These are phyloP conservation scores for Cercospora canescens DNA, from an alignment of 2,329 filamentous ascomycete species.

Conservation along the genomic window DNA sequence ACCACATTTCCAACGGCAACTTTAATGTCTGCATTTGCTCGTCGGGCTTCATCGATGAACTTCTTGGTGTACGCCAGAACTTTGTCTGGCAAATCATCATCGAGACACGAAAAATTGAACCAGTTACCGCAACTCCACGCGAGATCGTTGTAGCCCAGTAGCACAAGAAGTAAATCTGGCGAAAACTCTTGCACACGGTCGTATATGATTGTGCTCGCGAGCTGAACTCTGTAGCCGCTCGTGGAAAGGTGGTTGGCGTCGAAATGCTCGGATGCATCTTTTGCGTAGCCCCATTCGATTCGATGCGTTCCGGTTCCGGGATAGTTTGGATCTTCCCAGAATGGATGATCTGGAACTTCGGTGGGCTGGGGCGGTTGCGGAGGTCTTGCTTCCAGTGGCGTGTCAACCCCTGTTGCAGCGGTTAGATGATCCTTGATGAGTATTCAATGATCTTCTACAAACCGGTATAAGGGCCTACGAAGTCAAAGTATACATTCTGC, in stretches of 20 bases:
- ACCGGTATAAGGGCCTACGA: conserved; percentile 40
- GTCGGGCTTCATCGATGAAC: conserved; percentile 34
- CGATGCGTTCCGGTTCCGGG: not conserved
- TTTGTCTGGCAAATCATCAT: not conserved
- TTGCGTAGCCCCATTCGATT: conserved; percentile 35
- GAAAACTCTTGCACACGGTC: conserved; percentile 31
- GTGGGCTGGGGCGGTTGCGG: conserved; percentile 23
- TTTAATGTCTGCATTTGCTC: conserved; percentile 26
- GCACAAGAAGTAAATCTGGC: conserved; percentile 34
- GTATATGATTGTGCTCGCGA: conserved; percentile 33
- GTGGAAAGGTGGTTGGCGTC: conserved; percentile 20
- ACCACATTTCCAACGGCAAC: conserved; percentile 25
- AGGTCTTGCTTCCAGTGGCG: conserved; percentile 15
- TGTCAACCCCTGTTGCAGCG: not conserved
- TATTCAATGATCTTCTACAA: conserved; percentile 25
- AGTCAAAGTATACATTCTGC: conserved; percentile 33
- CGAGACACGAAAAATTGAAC: not conserved
- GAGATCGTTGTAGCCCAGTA: conserved; percentile 30
- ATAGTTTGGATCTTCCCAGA: conserved; percentile 8
- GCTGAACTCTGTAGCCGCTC: conserved; percentile 35
- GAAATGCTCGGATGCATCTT: conserved; percentile 29
- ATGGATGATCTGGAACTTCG: not conserved
- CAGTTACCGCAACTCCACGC: conserved; percentile 22
- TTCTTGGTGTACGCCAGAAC: conserved; percentile 22
- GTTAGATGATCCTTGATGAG: not conserved